Evolutionary conservation across 495 filamentous ascomycete genomes (phyloP), one percentile per base, ranked within the genome.

Genomic region (Lophiotrema nucula): DNA sequence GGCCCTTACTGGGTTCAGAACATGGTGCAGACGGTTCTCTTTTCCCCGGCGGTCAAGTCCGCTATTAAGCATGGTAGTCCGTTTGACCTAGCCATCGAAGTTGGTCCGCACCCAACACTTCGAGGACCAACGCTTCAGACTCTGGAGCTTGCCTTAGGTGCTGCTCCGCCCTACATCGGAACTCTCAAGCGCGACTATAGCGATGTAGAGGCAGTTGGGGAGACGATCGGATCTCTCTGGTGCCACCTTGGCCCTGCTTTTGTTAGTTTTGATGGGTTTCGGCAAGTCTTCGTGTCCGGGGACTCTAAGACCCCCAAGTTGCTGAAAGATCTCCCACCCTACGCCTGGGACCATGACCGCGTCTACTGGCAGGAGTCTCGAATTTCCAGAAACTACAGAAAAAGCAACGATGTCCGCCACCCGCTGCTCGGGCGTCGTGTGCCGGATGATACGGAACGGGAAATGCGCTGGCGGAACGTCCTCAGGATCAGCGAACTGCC

Each of bases 1-100:
- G 66, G 62, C 15, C 44, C 46, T 3, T 63, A 63, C 42, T 63
- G 60, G 60, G 1, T 1, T 3, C 8, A 37, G 0, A 63, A 63
- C 35, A 8, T 47, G 4, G 33, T 24, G 13, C 6, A 15, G 1
- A 42, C 53, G 2, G 53, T 56, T 1, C 33, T 56, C 26, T 56
- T 56, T 23, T 2, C 10, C 6, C 8, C 23, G 16, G 53, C 42
- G 5, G 21, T 56, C 1, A 5, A n/a, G 2, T 16, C 3, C 18
- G 25, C 35, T 15, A 13, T 11, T 13, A 2, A 11, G 8, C 1
- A 4, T 2, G 21, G 6, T 15, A 16, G 23, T 18, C 5, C 3
- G 2, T 47, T 39, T 19, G 25, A 3, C 8, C 4, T 58, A 11
- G 33, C 15, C 4, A 4, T 58, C 11, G 55, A 58, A 24, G 12